Evolutionary conservation across 2,329 filamentous ascomycete species (phyloP).

Genomic region (Exophiala sp.): DNA sequence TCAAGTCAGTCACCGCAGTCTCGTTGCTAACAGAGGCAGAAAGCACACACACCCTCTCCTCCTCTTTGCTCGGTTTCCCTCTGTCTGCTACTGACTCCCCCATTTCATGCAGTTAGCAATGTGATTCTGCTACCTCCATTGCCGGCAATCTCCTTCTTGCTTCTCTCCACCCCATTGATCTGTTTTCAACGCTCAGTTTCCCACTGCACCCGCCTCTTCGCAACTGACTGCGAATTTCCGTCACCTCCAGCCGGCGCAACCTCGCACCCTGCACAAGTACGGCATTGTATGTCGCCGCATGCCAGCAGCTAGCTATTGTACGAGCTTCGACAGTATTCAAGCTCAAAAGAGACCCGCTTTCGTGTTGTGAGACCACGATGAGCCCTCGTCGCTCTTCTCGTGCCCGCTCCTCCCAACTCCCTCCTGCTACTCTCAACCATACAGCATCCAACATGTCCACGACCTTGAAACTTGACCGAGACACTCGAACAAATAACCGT

Average conservation of each 20-base stretch:
- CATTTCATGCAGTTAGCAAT: constrained; percentile 1
- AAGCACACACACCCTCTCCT: constrained; percentile 7
- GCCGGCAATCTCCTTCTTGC: constrained; percentile 8
- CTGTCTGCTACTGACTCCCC: not conserved
- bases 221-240: constrained; percentile 12
- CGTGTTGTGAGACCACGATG: constrained; percentile 37
- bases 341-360: not conserved
- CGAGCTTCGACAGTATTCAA: not conserved
- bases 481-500: constrained; percentile 67
- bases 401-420: constrained; percentile 70
- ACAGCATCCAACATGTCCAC: constrained; percentile 61
- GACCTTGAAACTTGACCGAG: constrained; percentile 62
- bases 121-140: constrained; percentile 14
- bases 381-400: constrained; percentile 84
- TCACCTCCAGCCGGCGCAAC: constrained; percentile 7
- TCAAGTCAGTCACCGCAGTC: constrained; percentile 1
- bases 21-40: not conserved
- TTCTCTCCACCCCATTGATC: constrained; percentile 5
- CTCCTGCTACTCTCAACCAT: constrained; percentile 64
- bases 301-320: not conserved
- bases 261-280: constrained; percentile 4
- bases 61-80: not conserved
- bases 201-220: not conserved
- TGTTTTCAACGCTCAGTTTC: not conserved
- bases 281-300: not conserved